Evolutionary conservation across 192 early-diverging fungal genomes (phyloP).

Genomic region (Entomortierella parvispora): DNA sequence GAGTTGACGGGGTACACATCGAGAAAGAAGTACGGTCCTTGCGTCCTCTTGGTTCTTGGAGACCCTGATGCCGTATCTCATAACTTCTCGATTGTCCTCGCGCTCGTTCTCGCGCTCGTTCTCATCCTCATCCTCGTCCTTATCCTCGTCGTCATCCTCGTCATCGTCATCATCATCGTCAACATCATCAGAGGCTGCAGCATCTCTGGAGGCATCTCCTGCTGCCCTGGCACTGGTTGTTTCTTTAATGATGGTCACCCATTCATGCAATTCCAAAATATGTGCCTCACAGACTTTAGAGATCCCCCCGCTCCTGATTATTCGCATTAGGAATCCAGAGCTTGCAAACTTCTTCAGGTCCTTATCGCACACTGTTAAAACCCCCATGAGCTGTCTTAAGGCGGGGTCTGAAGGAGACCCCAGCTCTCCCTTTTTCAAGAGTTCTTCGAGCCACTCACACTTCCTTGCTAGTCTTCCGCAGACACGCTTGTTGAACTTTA

Average conservation of each 20-base stretch:
- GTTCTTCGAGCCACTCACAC: slow-evolving; percentile 11
- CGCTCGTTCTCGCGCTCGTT: slow-evolving; percentile 2
- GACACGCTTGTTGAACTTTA: slow-evolving; percentile 11
- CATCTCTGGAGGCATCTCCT: background rate
- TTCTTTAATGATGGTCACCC: slow-evolving; percentile 14
- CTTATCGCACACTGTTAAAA: background rate
- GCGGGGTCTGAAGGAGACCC: slow-evolving; percentile 2
- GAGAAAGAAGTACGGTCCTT: background rate
- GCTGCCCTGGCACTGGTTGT: background rate
- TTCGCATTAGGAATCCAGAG: slow-evolving; percentile 12
- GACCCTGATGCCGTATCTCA: slow-evolving; percentile 3
- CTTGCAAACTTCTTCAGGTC: slow-evolving; percentile 17
- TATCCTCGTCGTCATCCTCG: slow-evolving; percentile 11
- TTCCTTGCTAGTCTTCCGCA: slow-evolving; percentile 4
- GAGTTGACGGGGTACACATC: background rate
- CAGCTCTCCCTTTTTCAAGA: background rate
- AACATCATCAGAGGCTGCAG: background rate
- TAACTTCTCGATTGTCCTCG: slow-evolving; percentile 1
- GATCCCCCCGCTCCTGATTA: slow-evolving; percentile 6
- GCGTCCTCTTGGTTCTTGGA: slow-evolving; percentile 7
- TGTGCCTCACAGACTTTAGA: slow-evolving; percentile 3
- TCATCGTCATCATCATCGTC: background rate
- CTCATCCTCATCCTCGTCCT: background rate
- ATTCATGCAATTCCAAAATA: slow-evolving; percentile 3
- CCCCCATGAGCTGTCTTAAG: background rate